Base-by-base conservation (phyloP, 768 basidiomycete species). In the Pleurotus djamor region DNA sequence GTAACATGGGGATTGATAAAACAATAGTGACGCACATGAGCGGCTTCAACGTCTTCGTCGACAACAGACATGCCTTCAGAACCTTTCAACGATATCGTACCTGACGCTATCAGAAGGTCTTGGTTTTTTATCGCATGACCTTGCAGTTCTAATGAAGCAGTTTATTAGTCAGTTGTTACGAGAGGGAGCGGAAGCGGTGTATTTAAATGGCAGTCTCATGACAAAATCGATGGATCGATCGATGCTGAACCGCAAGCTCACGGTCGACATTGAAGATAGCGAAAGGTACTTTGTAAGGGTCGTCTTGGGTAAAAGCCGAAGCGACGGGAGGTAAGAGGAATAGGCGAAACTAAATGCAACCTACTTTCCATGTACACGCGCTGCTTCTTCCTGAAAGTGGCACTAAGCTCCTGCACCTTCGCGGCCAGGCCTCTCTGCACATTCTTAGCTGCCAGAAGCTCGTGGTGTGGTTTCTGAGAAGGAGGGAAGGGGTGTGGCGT, bases 91-190 rank as follows among this genome's bases (percentile, higher is more conserved):
- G 91, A 85, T 60, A 96, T 84, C 32, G 88, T 87, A 44, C 92
- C 96, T 48, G 93, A 94, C 5, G 96, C 94, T 65, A 94, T 82
- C 61, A 98, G 82, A 43, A 97, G 78, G 78, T 97, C 95, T 75
- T 95, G 93, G 69, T 96, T 96, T 76, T 96, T 97, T 72, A 94
- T 94, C 70, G 96, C 94, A 78, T 98, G 96, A 61, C 97, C 97
- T 79, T 96, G 94, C 45, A 98, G 80, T 71, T 91, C 96, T 97
- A 71, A 49, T 60, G 52, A 51, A 51, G 58, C 33, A 45, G 54
- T 21, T n/a, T 28, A 35, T 51, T 52, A 16, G 57, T 48, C 38
- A 41, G 28, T n/a, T n/a, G 41, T 56, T 45, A 51, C 28, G 43
- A 61, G 52, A 60, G 32, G 14, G 33, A 12, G 45, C 44, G 37